A percentile compares a stretch with the other conserved stretches of the same genome.
These are phyloP conservation scores for Pyrenula aspistea DNA, from an alignment of 495 filamentous ascomycete genomes.

Conservation along the genomic window DNA sequence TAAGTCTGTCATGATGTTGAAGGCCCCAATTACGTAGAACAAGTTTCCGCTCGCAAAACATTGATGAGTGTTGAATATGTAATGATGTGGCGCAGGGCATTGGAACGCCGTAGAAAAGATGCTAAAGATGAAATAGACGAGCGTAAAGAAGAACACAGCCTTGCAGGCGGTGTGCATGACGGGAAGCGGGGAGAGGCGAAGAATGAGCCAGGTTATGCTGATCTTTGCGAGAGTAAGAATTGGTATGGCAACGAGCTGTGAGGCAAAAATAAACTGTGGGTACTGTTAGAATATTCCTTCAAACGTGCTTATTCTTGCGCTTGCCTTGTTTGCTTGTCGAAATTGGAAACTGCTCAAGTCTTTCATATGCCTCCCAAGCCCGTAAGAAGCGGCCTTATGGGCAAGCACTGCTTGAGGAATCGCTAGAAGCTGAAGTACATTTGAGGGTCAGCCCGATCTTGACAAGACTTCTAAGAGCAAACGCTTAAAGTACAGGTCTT, in stretches of 20 bases:
- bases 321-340: not conserved
- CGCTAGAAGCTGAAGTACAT: not conserved
- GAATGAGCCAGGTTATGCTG: not conserved
- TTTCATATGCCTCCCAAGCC: not conserved
- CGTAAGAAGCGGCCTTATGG: not conserved
- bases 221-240: not conserved
- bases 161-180: not conserved
- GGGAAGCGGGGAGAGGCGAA: not conserved
- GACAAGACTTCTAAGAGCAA: too few relatives aligned
- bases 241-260: not conserved
- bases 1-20: conserved; percentile 16
- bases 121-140: not conserved
- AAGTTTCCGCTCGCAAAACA: conserved; percentile 12
- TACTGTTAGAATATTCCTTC: not conserved
- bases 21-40: conserved; percentile 11
- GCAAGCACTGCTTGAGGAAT: not conserved
- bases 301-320: not conserved
- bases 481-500: too few relatives aligned
- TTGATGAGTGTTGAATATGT: conserved; percentile 15
- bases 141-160: not conserved
- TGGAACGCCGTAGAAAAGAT: conserved; percentile 15
- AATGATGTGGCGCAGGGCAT: conserved; percentile 12
- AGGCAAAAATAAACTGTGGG: not conserved
- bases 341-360: not conserved
- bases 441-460: too few relatives aligned